Base-by-base conservation (phyloP, 2,329 filamentous ascomycete species). In the Colletotrichum incanum region DNA sequence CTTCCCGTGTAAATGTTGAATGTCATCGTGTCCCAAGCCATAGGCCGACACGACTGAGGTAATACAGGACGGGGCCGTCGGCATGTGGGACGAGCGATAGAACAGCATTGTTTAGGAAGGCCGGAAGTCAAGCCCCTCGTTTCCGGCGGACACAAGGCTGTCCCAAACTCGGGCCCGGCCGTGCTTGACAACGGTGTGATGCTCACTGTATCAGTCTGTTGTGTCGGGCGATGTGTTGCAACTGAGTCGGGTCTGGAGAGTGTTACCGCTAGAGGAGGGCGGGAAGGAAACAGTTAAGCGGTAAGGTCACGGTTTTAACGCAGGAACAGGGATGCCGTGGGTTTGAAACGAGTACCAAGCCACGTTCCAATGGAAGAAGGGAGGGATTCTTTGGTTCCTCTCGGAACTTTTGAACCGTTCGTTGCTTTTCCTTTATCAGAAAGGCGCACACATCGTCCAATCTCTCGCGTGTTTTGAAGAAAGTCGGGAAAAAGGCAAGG, bases 301-400 rank as follows among this genome's bases (percentile, higher is more conserved):
- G 52, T 63, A 45, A 69, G 58, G 59, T 64, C 59, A 63, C 45
- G 34, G 45, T 59, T 34, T 54, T 31, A 43, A 23, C 31, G 28
- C 47, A 65, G 26, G 58, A 28, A 50, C 69, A 66, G 45, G 59
- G 59, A 55, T 65, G 31, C 7, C 20, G 39, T 41, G 31, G 37
- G 45, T 54, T 26, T 65, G 65, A 72, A 72, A 70, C 65, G 39
- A 47, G 58, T 55, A 39, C 50, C 64, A 43, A 39, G 58, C 65
- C 56, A 43, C 28, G 49, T 12, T 23, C 1, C n/a, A 62, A 3
- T 37, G 20, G 23, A 52, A 63, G 23, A 63, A 63, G 23, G 18
- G 20, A n/a, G n/a, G 11, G n/a, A 16, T 9, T 1, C 5, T 56
- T 39, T 56, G n/a, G 43, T 20, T 49, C 14, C 11, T 14, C 28